Base-by-base conservation (phyloP, 305 asterid genomes). In the Rubia balearica region DNA sequence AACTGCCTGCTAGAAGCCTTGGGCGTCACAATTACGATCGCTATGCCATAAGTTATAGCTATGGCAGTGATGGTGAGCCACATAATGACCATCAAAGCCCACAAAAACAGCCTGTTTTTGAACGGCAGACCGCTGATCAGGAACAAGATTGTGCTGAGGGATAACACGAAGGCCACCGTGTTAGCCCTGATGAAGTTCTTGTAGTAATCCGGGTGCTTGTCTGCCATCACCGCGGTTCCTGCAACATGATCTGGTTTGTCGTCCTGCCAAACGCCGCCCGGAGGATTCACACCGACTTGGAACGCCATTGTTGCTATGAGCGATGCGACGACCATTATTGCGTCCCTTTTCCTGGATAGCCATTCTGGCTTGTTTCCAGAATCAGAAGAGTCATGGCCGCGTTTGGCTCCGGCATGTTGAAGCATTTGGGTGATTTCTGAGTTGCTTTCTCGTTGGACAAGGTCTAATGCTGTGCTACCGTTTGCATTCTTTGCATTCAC, bases 71-170 rank as follows among this genome's bases (percentile, higher is more conserved):
- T 60, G 5, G 89, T 80, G 42, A 86, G 46, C 89, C 91, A 88
- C 91, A 86, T 88, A 13, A 80, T 79, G 19, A 86, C 75, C 86
- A 86, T 84, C 76, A 88, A 65, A 24, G 61, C n/a, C 91, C 91
- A 88, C 86, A 80, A 71, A 55, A 81, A 83, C 0, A 83, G 8
- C 70, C 48, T 63, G 14, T 73, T 80, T 60, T 63, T 76, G 41
- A 88, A 88, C 2, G 94, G 94, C 71, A 85, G 40, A n/a, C 91
- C 91, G 19, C 91, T 83, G 19, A 88, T 86, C n/a, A 88, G 78
- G 3, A 84, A 78, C 74, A 88, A 40, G 14, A 88, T 88, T 8
- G 82, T 84, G 66, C 87, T 88, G 0, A 86, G 87, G 6, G 95
- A 83, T 1, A 90, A 74, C n/a, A 86, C 79, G 14, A 88, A 86